phyloP scores from a whole-genome alignment of 2,329 filamentous ascomycete species.

The Aspergillus hiratsukae region DNA sequence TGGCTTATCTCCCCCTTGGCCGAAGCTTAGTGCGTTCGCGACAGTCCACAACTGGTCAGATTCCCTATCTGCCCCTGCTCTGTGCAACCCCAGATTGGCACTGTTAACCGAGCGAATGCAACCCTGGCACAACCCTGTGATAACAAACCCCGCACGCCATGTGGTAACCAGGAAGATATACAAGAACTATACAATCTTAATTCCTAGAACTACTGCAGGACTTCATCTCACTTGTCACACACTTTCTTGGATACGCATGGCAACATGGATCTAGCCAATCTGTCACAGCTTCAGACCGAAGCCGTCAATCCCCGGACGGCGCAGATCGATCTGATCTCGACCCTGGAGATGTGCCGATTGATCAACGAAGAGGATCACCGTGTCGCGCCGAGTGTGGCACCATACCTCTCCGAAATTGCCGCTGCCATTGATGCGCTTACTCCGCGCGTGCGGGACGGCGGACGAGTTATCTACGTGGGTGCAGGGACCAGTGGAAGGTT shows the following conservation, averaged over 20 bases:
- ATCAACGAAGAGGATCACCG: conserved; percentile 37
- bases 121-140: not conserved
- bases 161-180: not conserved
- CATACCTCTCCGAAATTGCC: conserved; percentile 31
- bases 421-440: conserved; percentile 31
- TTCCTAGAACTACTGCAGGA: not conserved
- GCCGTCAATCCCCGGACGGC: conserved; percentile 31
- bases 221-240: not conserved
- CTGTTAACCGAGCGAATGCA: conserved; percentile 16
- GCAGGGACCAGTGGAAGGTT: conserved; percentile 44
- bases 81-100: not conserved
- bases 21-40: not conserved
- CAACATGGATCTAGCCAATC: conserved; percentile 9
- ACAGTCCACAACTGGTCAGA: not conserved
- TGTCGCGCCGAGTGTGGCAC: conserved; percentile 28
- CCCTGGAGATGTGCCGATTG: conserved; percentile 35
- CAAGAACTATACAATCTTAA: not conserved
- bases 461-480: conserved; percentile 35
- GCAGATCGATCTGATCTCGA: conserved; percentile 36
- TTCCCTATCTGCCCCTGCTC: not conserved
- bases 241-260: not conserved
- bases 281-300: conserved; percentile 36
- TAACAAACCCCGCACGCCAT: too few species aligned
- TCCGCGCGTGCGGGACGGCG: conserved; percentile 28
- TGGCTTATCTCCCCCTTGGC: not conserved